Base-by-base conservation (phyloP, 2,329 filamentous ascomycete genomes). In the Colletotrichum destructivum region DNA sequence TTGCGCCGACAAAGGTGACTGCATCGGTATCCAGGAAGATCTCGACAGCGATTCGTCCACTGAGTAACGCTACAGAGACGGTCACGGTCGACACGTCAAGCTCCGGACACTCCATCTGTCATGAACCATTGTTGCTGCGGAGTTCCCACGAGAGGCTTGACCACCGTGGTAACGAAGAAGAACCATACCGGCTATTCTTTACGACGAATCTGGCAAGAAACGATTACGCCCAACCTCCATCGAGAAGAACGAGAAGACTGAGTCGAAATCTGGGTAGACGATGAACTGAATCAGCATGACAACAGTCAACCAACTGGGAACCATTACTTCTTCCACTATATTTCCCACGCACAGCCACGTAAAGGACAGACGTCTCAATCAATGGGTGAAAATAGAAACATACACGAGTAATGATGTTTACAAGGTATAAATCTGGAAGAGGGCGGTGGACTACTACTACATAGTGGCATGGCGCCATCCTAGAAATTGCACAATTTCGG, bases 381-480 rank as follows among this genome's bases (percentile, higher is more conserved):
- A 6, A 15, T 38, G 31, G 31, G 31, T 18, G 11, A 21, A 21
- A 55, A 31, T 26, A 16, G 6, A 38, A 35, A 6, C n/a, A 21
- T 15, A 21, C 11, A 38, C 52, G 31, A 38, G 38, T 6, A 13
- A 40, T 21, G 6, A 40, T 8, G 5, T 15, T 55, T 11, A 13
- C 13, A n/a, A 21, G 16, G 11, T 5, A 12, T 13, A 35, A 2
- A 18, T n/a, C 18, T 21, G 16, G 52, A n/a, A 21, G 12, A 13
- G 11, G 7, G 31, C 1, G n/a, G 2, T 18, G 6, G 31, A 13
- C 2, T 12, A 38, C 2, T 12, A 38, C 18, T 0, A 6, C 3
- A 13, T 11, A 12, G 5, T 18, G 7, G 5, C 8, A 54, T 13
- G 18, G 16, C 18, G 18, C 5, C 9, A 21, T 38, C 12, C 1